These are phyloP conservation scores for Brassica cretica DNA, from an alignment of 345 rosid genomes.

Conservation along the genomic window DNA sequence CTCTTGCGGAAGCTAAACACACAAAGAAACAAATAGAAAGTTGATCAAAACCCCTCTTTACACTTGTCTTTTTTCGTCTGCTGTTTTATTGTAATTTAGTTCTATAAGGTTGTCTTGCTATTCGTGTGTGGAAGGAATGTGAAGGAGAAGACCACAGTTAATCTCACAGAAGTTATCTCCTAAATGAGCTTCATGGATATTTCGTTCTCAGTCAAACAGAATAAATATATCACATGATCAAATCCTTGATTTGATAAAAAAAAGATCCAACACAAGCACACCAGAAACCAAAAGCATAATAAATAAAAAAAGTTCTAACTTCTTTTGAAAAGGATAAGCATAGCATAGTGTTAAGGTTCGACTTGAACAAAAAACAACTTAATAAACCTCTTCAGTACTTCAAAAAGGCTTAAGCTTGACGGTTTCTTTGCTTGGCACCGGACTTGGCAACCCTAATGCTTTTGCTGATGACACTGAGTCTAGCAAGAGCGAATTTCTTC, in stretches of 20 bases:
- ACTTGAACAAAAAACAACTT: slow-evolving; percentile 17
- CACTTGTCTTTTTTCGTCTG: background rate
- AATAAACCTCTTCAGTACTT: slow-evolving; percentile 26
- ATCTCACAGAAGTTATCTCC: no score
- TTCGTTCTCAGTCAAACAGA: no score
- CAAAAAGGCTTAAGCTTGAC: slow-evolving; percentile 49
- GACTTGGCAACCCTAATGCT: slow-evolving; percentile 84
- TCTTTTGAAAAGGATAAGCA: slow-evolving; percentile 13
- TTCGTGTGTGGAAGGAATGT: background rate
- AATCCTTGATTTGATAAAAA: background rate
- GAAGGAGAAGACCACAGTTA: no score
- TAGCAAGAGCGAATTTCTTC: slow-evolving; percentile 84
- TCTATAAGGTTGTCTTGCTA: background rate
- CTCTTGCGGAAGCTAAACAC: slow-evolving; percentile 70
- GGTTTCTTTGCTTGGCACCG: slow-evolving; percentile 89
- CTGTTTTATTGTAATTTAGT: background rate
- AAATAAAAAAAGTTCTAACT: slow-evolving; percentile 1
- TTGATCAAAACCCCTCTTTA: background rate
- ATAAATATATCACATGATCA: no score
- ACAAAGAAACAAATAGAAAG: background rate
- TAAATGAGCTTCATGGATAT: no score
- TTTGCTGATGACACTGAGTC: slow-evolving; percentile 75
- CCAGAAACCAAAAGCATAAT: background rate
- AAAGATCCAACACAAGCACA: background rate
- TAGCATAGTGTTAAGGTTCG: slow-evolving; percentile 22